Conservation (phyloP, 345 rosid genomes). For the Conringia planisiliqua region DNA sequence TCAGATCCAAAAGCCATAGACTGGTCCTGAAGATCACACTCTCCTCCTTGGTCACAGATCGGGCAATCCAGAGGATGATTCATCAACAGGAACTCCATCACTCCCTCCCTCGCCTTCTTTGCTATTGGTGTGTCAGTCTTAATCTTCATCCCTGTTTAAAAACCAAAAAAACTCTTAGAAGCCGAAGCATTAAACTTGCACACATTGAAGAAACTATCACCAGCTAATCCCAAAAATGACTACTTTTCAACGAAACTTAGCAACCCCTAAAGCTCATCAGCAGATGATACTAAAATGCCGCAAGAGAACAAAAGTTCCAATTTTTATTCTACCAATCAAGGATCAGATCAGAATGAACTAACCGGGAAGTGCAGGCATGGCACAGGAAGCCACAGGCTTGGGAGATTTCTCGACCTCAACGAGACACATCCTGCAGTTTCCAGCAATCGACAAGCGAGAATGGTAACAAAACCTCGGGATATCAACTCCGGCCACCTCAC, state of each 20-base stretch:
- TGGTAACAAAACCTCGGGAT: constrained; percentile 97
- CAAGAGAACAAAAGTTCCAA: background rate
- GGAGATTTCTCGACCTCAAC: constrained; percentile 99
- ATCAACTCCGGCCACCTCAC: constrained; percentile 98
- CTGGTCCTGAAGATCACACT: constrained; percentile 99
- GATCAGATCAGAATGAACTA: constrained; percentile 10
- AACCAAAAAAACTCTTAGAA: background rate
- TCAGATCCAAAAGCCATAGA: constrained; percentile 99
- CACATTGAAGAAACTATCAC: background rate
- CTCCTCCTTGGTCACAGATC: constrained; percentile 98
- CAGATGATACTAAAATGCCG: background rate
- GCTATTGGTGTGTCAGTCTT: constrained; percentile 95
- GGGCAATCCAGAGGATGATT: constrained; percentile 98
- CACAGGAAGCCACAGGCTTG: constrained; percentile 98
- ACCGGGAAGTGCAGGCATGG: constrained; percentile 99
- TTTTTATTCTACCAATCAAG: background rate
- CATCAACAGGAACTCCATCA: constrained; percentile 96
- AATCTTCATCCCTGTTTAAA: constrained; percentile 84
- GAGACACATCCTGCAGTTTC: constrained; percentile 98
- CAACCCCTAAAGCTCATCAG: background rate
- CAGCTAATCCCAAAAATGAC: background rate
- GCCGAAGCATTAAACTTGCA: background rate
- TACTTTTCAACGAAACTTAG: background rate
- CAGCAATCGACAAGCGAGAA: constrained; percentile 89
- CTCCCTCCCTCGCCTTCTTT: constrained; percentile 97